Conservation (phyloP, 108 stramenopile genomes). For the Stephanodiscus triporus region DNA sequence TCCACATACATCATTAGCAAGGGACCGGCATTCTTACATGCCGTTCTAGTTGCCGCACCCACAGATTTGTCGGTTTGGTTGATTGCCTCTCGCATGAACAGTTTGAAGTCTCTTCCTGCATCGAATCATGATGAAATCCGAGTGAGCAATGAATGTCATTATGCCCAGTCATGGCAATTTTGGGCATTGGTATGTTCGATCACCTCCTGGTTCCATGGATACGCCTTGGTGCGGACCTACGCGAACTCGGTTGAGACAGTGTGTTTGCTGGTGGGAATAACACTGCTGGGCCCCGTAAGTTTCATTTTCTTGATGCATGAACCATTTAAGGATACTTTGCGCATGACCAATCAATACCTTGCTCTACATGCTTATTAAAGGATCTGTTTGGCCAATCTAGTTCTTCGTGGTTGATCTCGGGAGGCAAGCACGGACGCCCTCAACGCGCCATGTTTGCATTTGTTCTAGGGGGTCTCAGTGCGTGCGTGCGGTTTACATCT, state of each 20-base stretch:
- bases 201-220: conserved; percentile 83
- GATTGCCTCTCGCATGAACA: conserved; percentile 45
- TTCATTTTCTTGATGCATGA: not conserved
- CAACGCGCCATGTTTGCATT: conserved; percentile 60
- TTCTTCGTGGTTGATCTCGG: conserved; percentile 15
- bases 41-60: conserved; percentile 70
- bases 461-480: conserved; percentile 79
- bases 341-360: not conserved
- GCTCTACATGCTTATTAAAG: conserved; percentile 10
- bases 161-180: conserved; percentile 28
- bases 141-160: not conserved
- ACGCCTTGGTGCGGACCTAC: conserved; percentile 79
- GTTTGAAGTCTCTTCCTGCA: not conserved
- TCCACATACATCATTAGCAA: conserved; percentile 66
- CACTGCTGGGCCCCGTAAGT: conserved; percentile 57
- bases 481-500: conserved; percentile 80
- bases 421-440: conserved; percentile 1
- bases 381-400: conserved; percentile 53
- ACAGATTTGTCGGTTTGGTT: conserved; percentile 76
- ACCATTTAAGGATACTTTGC: not conserved
- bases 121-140: not conserved
- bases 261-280: conserved; percentile 56
- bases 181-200: conserved; percentile 47
- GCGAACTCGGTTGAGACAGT: conserved; percentile 78
- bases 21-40: conserved; percentile 76